Base-by-base conservation (phyloP, 176 grass and related monocot genomes). In the Dactylis glomerata region DNA sequence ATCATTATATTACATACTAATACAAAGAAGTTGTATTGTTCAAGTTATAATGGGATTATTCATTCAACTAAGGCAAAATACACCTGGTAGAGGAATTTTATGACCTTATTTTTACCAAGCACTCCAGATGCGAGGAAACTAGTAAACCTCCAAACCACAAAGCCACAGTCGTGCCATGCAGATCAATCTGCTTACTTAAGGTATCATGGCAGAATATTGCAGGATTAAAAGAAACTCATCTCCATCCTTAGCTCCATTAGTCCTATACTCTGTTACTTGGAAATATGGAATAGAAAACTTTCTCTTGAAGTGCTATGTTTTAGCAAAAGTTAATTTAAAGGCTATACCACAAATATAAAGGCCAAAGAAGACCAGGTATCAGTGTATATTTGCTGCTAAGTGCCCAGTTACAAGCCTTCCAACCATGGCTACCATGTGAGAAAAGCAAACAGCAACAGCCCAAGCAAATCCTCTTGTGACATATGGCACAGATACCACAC, bases 391-490 rank as follows among this genome's bases (percentile, higher is more conserved):
- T 12, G 15, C 22, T 69, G 32, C 17, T 32, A 70, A 55, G 33
- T 56, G 15, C 38, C 65, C 55, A 71, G 64, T 55, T 41, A 57
- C 26, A 14, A 66, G 10, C 68, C 47, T 55, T 81, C 9, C 19
- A 46, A 58, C 37, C 72, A 82, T 46, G 36, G 37, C 5, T 61
- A 42, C 2, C 4, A 10, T 59, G 63, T 36, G 20, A 37, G 20
- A 68, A 50, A 69, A 73, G 30, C 5, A 85, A 23, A 78, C 23
- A 63, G 16, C 54, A 23, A 78, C 23, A 63, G 16, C 54, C 41
- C 19, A 87, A 75, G 15, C 19, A 72, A 40, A 64, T 50, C 75
- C 36, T 80, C 6, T 51, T n/a, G 24, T 75, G 70, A 76, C 27
- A 81, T 20, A 51, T 52, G 68, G 7, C 23, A 41, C 22, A 51